phyloP scores from a whole-genome alignment of 2,329 filamentous ascomycete species.

The Pseudogymnoascus sp. region DNA sequence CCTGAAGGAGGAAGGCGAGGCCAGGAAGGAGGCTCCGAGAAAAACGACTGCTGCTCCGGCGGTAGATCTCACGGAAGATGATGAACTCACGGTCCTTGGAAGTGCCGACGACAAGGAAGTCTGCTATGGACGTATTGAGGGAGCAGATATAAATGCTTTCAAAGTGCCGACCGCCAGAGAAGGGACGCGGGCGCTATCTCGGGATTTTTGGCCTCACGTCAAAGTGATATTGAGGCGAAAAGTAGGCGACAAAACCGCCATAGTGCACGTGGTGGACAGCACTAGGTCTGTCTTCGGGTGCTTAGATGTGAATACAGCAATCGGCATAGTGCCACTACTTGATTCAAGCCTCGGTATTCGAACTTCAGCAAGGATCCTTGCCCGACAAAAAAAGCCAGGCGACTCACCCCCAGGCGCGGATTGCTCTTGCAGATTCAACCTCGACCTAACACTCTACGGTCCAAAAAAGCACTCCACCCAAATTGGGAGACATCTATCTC shows the following conservation, averaged over 20 bases:
- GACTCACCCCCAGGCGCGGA: conserved; percentile 53
- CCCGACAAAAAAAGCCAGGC: conserved; percentile 52
- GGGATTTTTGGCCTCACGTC: conserved; percentile 61
- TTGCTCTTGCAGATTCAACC: conserved; percentile 51
- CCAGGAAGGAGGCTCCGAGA: conserved; percentile 31
- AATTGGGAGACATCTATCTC: conserved; percentile 61
- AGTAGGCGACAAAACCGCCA: conserved; percentile 44
- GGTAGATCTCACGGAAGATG: conserved; percentile 34
- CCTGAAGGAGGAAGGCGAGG: conserved; percentile 50
- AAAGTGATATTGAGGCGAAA: conserved; percentile 61
- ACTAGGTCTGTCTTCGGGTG: conserved; percentile 64
- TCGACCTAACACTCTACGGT: conserved; percentile 74
- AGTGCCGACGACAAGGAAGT: conserved; percentile 62
- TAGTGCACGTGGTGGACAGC: conserved; percentile 67
- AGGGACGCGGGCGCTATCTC: conserved; percentile 46
- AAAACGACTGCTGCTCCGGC: conserved; percentile 26
- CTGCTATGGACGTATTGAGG: conserved; percentile 71
- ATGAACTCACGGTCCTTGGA: conserved; percentile 48
- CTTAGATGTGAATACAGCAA: conserved; percentile 60
- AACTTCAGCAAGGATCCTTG: conserved; percentile 62
- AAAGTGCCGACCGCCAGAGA: conserved; percentile 62
- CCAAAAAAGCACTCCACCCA: conserved; percentile 54
- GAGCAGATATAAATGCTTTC: conserved; percentile 56
- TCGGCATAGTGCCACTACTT: conserved; percentile 62
- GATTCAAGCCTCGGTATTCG: conserved; percentile 61